Evolutionary conservation across 116 monocot species (phyloP).

Genomic region (Papilionanthe hybrid): DNA sequence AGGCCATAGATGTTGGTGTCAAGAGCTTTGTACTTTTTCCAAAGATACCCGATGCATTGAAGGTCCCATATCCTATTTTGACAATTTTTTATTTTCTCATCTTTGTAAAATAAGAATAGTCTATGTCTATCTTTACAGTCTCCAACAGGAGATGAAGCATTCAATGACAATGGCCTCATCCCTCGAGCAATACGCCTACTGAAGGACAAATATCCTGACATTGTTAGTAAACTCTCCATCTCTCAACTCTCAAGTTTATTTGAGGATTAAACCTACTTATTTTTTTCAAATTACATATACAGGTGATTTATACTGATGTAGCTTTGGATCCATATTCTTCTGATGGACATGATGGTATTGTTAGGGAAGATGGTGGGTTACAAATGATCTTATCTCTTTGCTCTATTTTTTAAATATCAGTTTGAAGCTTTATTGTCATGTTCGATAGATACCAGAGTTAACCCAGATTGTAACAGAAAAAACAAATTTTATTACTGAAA

Average conservation of each 20-base stretch:
- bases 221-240: constrained; percentile 40
- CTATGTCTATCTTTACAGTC: constrained; percentile 43
- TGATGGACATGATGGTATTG: constrained; percentile 99
- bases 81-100: not conserved
- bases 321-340: constrained; percentile 98
- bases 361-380: constrained; percentile 91
- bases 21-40: constrained; percentile 94
- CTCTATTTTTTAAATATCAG: not conserved
- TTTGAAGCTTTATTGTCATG: not conserved
- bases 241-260: not conserved
- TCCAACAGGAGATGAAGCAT: constrained; percentile 91
- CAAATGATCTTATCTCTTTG: not conserved
- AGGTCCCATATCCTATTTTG: constrained; percentile 37
- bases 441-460: not conserved
- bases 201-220: constrained; percentile 93
- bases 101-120: not conserved
- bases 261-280: not conserved
- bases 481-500: no score
- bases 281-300: constrained; percentile 4
- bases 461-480: no score
- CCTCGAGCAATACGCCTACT: constrained; percentile 84
- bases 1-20: constrained; percentile 89
- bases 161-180: constrained; percentile 91
- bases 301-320: constrained; percentile 99
- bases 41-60: constrained; percentile 95